Percentiles rank a stretch among this genome's conserved stretches.
phyloP scores from a whole-genome alignment of 768 basidiomycete genomes.

The Crucibulum laeve region DNA sequence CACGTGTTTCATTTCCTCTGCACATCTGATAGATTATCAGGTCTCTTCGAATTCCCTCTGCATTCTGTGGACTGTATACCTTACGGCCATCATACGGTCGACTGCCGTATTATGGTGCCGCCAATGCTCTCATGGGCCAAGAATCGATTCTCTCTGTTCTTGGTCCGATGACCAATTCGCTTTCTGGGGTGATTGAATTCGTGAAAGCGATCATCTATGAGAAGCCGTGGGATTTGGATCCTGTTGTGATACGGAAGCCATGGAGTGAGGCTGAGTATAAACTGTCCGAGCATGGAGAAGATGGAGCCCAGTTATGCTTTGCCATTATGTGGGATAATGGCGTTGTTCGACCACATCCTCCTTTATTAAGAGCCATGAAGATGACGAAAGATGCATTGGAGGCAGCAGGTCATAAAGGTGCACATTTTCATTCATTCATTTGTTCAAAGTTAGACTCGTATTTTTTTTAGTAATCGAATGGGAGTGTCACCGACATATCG shows the following conservation, averaged over 20 bases:
- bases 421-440: not conserved
- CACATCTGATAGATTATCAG: conserved; percentile 16
- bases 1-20: not conserved
- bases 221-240: conserved; percentile 55
- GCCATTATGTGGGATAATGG: conserved; percentile 49
- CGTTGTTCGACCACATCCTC: conserved; percentile 45
- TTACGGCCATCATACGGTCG: conserved; percentile 53
- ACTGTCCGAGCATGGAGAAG: conserved; percentile 41
- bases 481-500: conserved; percentile 49
- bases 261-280: conserved; percentile 43
- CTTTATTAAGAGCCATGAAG: conserved; percentile 46
- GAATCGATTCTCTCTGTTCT: conserved; percentile 54
- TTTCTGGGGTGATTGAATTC: conserved; percentile 50
- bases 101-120: conserved; percentile 49
- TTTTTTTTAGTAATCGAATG: conserved; percentile 60
- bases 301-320: conserved; percentile 37
- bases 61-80: conserved; percentile 55
- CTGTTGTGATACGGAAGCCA: conserved; percentile 40
- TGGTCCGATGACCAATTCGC: conserved; percentile 50
- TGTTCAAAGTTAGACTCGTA: conserved; percentile 5
- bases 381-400: conserved; percentile 39
- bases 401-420: conserved; percentile 47
- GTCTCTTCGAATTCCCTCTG: conserved; percentile 52
- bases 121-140: conserved; percentile 49
- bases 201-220: conserved; percentile 43